Evolutionary conservation across 164 flowering plant species (phyloP).

Genomic region (Umbellularia californica): DNA sequence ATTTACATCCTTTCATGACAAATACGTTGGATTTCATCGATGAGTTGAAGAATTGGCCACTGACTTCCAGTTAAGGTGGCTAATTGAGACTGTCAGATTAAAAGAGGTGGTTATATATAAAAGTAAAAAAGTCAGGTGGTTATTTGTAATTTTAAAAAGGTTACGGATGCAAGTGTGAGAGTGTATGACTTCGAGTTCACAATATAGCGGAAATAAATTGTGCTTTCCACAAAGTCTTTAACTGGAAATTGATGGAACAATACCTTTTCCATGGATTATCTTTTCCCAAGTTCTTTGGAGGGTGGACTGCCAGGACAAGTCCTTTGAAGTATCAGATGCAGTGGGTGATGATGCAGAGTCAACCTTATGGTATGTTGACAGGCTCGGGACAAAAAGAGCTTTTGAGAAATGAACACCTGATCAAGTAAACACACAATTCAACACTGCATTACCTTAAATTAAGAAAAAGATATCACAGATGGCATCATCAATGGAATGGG

Average conservation of each 20-base stretch:
- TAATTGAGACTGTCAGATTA: too few relatives aligned
- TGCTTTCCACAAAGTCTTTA: too few relatives aligned
- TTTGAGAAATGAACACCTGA: conserved; percentile 68
- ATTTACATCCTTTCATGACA: too few relatives aligned
- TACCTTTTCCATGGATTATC: conserved; percentile 60
- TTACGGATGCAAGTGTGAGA: too few relatives aligned
- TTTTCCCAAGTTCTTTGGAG: conserved; percentile 84
- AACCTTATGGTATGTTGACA: conserved; percentile 77
- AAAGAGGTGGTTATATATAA: too few relatives aligned
- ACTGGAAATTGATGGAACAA: neutral
- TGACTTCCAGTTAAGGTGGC: too few relatives aligned
- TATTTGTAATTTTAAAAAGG: too few relatives aligned
- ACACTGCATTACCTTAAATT: neutral
- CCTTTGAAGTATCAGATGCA: conserved; percentile 36
- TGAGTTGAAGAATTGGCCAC: too few relatives aligned
- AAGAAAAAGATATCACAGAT: neutral
- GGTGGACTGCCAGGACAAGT: conserved; percentile 73
- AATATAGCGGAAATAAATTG: too few relatives aligned
- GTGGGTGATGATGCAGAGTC: conserved; percentile 48
- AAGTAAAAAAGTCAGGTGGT: too few relatives aligned
- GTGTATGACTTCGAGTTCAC: too few relatives aligned
- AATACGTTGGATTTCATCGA: too few relatives aligned
- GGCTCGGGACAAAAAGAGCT: conserved; percentile 79
- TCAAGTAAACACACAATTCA: conserved; percentile 9
- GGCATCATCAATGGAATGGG: neutral